Evolutionary conservation across 148 eudicot species (phyloP).

Genomic region (Nyssa sinensis): DNA sequence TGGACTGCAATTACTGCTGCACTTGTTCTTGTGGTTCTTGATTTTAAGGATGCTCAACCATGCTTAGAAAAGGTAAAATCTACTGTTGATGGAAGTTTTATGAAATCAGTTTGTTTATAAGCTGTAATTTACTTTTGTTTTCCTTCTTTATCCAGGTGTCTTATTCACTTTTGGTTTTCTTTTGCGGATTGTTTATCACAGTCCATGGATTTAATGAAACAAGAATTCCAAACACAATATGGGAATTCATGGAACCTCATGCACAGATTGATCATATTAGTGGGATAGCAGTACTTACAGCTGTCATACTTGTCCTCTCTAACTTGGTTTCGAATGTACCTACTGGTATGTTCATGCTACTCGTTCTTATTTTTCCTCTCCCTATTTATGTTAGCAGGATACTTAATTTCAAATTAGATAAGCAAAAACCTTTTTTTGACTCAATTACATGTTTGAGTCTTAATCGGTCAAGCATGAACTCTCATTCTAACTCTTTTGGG

Average conservation of each 20-base stretch:
- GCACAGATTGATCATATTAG: conserved; percentile 55
- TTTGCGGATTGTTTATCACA: conserved; percentile 93
- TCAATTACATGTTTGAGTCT: too few species aligned
- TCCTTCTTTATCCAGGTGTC: conserved; percentile 48
- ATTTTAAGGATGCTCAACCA: conserved; percentile 40
- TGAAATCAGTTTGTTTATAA: conserved; percentile 32
- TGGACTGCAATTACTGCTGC: conserved; percentile 95
- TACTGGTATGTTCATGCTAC: conserved; percentile 50
- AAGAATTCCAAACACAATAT: conserved; percentile 70
- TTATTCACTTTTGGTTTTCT: conserved; percentile 66
- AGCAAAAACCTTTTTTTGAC: too few species aligned
- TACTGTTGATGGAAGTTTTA: too few species aligned
- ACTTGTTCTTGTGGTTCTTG: conserved; percentile 85
- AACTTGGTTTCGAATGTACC: conserved; percentile 93
- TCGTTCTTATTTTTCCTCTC: background rate
- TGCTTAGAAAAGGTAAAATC: conserved; percentile 67
- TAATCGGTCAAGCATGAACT: too few species aligned
- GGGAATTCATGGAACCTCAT: conserved; percentile 86
- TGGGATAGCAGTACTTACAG: conserved; percentile 63
- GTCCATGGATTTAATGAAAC: conserved; percentile 88
- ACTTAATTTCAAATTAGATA: too few species aligned
- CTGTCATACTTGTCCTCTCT: conserved; percentile 72
- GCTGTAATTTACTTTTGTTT: background rate
- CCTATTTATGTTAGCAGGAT: too few species aligned
- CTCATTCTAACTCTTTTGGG: too few species aligned